Base-by-base conservation (phyloP, 805 yeast species). In the Barnettozyma sp. region DNA sequence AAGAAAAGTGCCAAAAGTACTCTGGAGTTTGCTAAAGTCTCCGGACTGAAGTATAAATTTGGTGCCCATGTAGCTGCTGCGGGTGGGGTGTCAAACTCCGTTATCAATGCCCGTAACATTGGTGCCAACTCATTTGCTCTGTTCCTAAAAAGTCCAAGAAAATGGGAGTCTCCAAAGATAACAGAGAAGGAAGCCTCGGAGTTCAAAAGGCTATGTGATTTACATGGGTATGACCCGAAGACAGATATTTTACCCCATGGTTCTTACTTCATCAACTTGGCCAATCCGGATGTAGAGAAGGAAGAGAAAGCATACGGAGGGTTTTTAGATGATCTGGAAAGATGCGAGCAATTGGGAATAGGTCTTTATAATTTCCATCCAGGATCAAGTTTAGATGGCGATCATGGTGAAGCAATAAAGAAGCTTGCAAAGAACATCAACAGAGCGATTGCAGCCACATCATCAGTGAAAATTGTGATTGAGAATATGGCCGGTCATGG, bases 401-500 rank as follows among this genome's bases (percentile, higher is more conserved):
- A 82, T 52, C 83, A 80, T 50, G 53, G 58, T 5, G 71, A 65
- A 14, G 86, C 94, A 2, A 59, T 88, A 25, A 61, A 60, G 35
- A 73, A 77, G 39, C 63, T 92, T 44, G 97, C 97, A 0, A 65
- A 67, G 17, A 81, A 82, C 46, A 78, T 92, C 44, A 90, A 92
- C 56, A 68, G 62, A 31, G 97, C 95, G 5, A 79, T 83, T 33
- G 59, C 60, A 18, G 76, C 75, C 38, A 92, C 98, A 0, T 49
- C 62, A 6, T 80, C 76, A 53, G 97, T 92, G 22, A 88, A 81
- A 51, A 78, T 92, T 29, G 94, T 92, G 10, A 68, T 92, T 40
- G 98, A 92, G 53, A 92, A 90, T 54, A 92, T 92, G 98, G 96
- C 98, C 2, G 98, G 98, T 8, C 94, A 86, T 48, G 96, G 95